These are phyloP conservation scores for Gossypium turneri DNA, from an alignment of 345 rosid genomes.

Conservation along the genomic window DNA sequence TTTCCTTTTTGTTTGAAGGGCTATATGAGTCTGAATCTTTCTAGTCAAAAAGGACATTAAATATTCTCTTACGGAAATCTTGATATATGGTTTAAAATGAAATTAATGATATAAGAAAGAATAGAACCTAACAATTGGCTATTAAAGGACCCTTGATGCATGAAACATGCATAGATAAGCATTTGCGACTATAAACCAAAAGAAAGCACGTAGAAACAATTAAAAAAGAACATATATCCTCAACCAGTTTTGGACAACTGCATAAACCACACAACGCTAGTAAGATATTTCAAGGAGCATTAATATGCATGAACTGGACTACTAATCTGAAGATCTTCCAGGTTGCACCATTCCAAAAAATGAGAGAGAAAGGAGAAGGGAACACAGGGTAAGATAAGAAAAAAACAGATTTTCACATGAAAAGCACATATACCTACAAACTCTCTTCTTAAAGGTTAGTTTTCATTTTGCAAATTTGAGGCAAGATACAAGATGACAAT, in stretches of 20 bases:
- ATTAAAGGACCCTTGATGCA: not conserved
- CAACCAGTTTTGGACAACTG: not conserved
- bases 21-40: not conserved
- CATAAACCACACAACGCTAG: not conserved
- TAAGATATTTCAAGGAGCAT: not conserved
- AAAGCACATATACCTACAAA: not conserved
- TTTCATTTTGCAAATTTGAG: not conserved
- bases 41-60: not conserved
- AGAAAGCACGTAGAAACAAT: not conserved
- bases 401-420: not conserved
- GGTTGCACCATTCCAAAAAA: not conserved
- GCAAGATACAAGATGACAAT: slow-evolving; percentile 1
- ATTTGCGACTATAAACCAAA: not conserved
- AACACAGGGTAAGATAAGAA: not conserved
- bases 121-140: not conserved
- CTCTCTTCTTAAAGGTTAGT: not conserved
- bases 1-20: not conserved
- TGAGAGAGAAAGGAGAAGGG: not conserved
- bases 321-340: not conserved
- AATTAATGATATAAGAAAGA: not conserved
- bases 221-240: not conserved
- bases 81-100: not conserved
- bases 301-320: not conserved
- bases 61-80: not conserved
- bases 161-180: slow-evolving; percentile 1